phyloP scores from a whole-genome alignment of 345 rosid genomes.

The thale cress (Arabidopsis thaliana) region TAIR10.1 NC_003076.8:18803001-18803500 shows the following conservation, averaged over 20 bases:
- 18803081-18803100: slow-evolving; percentile 8
- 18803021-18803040: slow-evolving; percentile 2
- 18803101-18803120: not conserved
- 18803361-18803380: slow-evolving; percentile 23
- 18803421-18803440: slow-evolving; percentile 52
- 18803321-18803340: not conserved
- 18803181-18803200: not conserved
- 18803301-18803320: not conserved
- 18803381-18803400: not conserved
- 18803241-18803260: not conserved
- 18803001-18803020: slow-evolving; percentile 3
- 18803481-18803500: slow-evolving; percentile 48
- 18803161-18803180: not conserved
- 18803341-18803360: not conserved
- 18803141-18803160: not conserved
- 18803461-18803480: slow-evolving; percentile 44
- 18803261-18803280: not conserved
- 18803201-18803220: not conserved
- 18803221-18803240: no score
- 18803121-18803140: not conserved
- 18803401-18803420: not conserved
- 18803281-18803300: not conserved
- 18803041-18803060: slow-evolving; percentile 1
- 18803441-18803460: slow-evolving; percentile 58
- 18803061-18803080: not conserved